A percentile compares a stretch with the other conserved stretches of the same genome.
phyloP scores from a whole-genome alignment of 805 yeast genomes.

The Kodamaea kakaduensis region DNA sequence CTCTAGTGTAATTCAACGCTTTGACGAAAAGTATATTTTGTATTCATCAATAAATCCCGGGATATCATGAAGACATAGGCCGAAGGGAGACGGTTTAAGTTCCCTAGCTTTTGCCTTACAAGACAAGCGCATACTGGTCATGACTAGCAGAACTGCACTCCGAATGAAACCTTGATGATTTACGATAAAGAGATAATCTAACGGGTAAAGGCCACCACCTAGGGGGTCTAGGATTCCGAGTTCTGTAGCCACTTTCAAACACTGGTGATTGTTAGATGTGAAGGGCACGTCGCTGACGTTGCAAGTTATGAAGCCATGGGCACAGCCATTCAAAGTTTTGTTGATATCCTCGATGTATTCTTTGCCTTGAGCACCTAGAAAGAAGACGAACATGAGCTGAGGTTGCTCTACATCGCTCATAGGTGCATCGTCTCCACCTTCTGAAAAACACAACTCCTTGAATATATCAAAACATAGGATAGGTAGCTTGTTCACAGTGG shows the following conservation, averaged over 20 bases:
- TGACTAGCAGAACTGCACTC: slow-evolving; percentile 10
- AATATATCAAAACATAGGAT: background rate
- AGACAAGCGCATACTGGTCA: slow-evolving; percentile 3
- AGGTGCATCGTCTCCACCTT: background rate
- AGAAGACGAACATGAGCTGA: slow-evolving; percentile 17
- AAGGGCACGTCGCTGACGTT: slow-evolving; percentile 5
- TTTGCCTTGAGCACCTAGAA: slow-evolving; percentile 31
- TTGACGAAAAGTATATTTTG: background rate
- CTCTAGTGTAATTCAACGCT: background rate
- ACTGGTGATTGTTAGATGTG: slow-evolving; percentile 14
- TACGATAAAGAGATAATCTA: slow-evolving; percentile 24
- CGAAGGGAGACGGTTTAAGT: slow-evolving; percentile 9
- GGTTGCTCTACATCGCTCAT: background rate
- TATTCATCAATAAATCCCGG: slow-evolving; percentile 10
- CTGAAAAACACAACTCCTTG: background rate
- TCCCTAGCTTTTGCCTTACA: slow-evolving; percentile 6
- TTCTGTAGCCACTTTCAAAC: slow-evolving; percentile 20
- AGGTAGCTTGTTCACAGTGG: background rate
- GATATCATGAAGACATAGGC: slow-evolving; percentile 7
- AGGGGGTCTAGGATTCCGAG: slow-evolving; percentile 29
- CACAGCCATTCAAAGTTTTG: slow-evolving; percentile 4
- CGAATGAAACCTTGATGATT: slow-evolving; percentile 15
- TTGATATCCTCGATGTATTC: slow-evolving; percentile 20
- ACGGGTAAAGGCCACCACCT: slow-evolving; percentile 36
- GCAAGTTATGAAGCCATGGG: slow-evolving; percentile 17